A percentile compares a stretch with the other conserved stretches of the same genome.
These are phyloP conservation scores for Astrephomene gubernaculifera DNA, from an alignment of 139 green algal genomes.

Conservation along the genomic window DNA sequence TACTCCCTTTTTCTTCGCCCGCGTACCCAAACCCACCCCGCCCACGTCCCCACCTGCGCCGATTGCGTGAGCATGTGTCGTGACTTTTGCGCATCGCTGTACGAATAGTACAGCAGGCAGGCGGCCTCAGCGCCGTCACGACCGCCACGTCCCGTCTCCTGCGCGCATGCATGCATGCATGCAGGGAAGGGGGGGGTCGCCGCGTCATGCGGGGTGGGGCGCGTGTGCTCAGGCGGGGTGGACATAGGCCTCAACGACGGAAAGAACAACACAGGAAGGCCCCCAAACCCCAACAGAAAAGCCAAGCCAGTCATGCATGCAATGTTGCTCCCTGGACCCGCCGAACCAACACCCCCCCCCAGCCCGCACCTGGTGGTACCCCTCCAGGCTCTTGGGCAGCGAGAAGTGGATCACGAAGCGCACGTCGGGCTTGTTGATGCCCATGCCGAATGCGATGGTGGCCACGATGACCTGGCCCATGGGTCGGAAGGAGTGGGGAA, in stretches of 20 bases:
- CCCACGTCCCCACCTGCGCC: constrained; percentile 43
- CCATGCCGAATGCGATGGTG: constrained; percentile 82
- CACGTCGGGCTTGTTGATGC: constrained; percentile 82
- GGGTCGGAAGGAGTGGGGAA: too few species aligned
- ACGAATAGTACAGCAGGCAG: constrained; percentile 73
- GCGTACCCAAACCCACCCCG: too few species aligned
- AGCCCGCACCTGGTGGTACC: constrained; percentile 78
- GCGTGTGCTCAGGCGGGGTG: too few species aligned
- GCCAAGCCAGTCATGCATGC: too few species aligned
- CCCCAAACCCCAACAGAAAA: too few species aligned
- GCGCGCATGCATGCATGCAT: too few species aligned
- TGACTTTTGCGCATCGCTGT: constrained; percentile 70
- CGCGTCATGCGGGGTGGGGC: too few species aligned
- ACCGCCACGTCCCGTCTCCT: constrained; percentile 63
- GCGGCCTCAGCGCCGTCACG: constrained; percentile 57
- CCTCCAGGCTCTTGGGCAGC: constrained; percentile 92
- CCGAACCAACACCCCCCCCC: neutral
- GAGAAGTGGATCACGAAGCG: constrained; percentile 95
- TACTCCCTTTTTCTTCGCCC: too few species aligned
- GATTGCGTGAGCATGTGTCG: constrained; percentile 80
- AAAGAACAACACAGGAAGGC: too few species aligned
- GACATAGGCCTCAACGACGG: too few species aligned
- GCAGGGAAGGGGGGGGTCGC: too few species aligned
- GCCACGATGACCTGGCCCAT: constrained; percentile 89
- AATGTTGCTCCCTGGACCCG: too few species aligned